A percentile compares a stretch with the other conserved stretches of the same genome.
Conservation (phyloP, 371 early-diverging fungal genomes). For the Mucor racemosus region DNA sequence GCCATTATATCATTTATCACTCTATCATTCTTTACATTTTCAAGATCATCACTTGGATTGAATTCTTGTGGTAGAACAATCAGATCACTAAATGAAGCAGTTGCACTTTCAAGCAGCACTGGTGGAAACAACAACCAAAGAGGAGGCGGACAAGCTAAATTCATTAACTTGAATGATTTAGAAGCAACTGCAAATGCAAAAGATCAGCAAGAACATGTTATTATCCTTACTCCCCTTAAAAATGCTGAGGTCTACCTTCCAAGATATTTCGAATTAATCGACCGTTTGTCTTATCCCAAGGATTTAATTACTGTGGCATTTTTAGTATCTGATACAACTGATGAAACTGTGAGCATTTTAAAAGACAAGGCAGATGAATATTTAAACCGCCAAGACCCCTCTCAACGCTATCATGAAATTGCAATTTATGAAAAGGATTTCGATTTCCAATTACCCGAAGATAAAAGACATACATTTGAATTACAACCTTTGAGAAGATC, state of each 20-base stretch:
- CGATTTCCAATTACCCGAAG: conserved; percentile 53
- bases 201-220: conserved; percentile 6
- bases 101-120: conserved; percentile 28
- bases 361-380: conserved; percentile 39
- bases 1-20: conserved; percentile 37
- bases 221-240: conserved; percentile 58
- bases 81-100: conserved; percentile 38
- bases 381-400: conserved; percentile 22
- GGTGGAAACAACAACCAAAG: not conserved
- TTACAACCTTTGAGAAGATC: conserved; percentile 55
- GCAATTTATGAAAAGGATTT: conserved; percentile 61
- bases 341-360: conserved; percentile 51
- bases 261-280: conserved; percentile 60
- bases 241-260: conserved; percentile 58
- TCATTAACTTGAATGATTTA: conserved; percentile 29
- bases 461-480: conserved; percentile 52
- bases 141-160: conserved; percentile 17
- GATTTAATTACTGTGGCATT: conserved; percentile 57
- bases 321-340: conserved; percentile 62
- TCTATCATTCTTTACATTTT: conserved; percentile 40
- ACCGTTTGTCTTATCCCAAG: conserved; percentile 53
- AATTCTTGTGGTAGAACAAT: conserved; percentile 37
- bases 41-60: conserved; percentile 29
- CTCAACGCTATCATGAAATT: conserved; percentile 45
- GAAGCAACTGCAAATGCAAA: conserved; percentile 27